Evolutionary conservation across 2,329 filamentous ascomycete species (phyloP).

Genomic region (Cordyceps farinosa): DNA sequence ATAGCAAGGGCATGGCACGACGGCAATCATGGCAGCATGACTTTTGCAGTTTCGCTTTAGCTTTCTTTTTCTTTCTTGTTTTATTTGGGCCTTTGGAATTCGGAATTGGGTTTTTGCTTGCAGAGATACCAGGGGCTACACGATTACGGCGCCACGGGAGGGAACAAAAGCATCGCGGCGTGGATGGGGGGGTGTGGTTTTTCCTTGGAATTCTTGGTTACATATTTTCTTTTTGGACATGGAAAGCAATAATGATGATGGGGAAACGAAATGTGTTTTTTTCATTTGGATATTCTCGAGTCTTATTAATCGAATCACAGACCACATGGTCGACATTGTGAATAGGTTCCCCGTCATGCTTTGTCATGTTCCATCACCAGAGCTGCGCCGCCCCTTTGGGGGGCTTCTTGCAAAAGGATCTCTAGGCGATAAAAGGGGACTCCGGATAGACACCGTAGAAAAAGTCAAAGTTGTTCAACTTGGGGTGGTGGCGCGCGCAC

Average conservation of each 20-base stretch:
- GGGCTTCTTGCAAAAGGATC: no score
- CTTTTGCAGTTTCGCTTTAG: no score
- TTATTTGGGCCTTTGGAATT: background rate
- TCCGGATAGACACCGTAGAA: no score
- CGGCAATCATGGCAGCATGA: no score
- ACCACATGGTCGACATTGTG: no score
- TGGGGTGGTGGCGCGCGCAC: background rate
- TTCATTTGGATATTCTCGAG: background rate
- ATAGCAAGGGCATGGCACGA: no score
- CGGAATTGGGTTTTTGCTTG: slow-evolving; percentile 1
- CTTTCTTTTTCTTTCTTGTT: background rate
- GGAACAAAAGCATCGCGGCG: slow-evolving; percentile 2
- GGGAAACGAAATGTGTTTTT: background rate
- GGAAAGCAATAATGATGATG: background rate
- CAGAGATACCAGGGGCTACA: slow-evolving; percentile 15
- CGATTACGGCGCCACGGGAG: slow-evolving; percentile 3
- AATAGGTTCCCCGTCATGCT: no score
- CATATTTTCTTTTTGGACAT: background rate
- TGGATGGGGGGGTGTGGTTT: background rate
- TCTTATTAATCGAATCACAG: no score
- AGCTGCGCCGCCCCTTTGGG: no score
- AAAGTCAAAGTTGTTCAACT: no score
- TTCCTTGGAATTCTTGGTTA: background rate
- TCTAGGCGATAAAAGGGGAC: no score
- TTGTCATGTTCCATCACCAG: no score